Conservation (phyloP, 306 rosid species). For the Bauhinia variegata region DNA sequence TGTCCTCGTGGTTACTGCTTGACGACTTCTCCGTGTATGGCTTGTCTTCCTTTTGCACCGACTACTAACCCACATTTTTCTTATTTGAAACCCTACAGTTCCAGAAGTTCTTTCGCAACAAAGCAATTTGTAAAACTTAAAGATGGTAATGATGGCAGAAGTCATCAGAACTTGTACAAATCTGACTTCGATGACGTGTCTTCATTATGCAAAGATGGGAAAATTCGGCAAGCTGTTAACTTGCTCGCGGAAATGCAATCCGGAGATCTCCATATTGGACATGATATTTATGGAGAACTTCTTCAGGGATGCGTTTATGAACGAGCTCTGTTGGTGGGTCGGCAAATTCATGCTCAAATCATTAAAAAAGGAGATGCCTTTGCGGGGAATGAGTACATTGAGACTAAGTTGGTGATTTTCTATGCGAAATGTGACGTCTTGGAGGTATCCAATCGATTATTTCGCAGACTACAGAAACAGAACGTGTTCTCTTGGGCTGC, state of each 20-base stretch:
- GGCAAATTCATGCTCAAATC: constrained; percentile 70
- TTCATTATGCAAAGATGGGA: constrained; percentile 60
- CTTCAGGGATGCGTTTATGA: constrained; percentile 81
- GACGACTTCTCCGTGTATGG: constrained; percentile 54
- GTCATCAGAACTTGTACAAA: constrained; percentile 30
- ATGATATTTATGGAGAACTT: constrained; percentile 65
- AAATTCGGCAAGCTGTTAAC: constrained; percentile 51
- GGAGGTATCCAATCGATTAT: constrained; percentile 51
- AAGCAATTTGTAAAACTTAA: constrained; percentile 38
- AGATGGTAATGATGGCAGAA: constrained; percentile 20
- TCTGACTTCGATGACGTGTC: constrained; percentile 50
- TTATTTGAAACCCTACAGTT: constrained; percentile 34
- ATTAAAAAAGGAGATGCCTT: constrained; percentile 55
- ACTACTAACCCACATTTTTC: constrained; percentile 28
- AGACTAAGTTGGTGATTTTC: constrained; percentile 71
- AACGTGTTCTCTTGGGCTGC: constrained; percentile 89
- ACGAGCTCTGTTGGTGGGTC: constrained; percentile 63
- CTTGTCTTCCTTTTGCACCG: constrained; percentile 48
- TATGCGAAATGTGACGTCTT: constrained; percentile 63
- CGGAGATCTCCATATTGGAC: constrained; percentile 36
- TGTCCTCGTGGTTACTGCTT: not conserved
- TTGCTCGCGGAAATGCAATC: constrained; percentile 48
- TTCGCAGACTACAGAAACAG: constrained; percentile 39
- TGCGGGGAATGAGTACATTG: constrained; percentile 51
- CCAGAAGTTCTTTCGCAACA: constrained; percentile 31